Percentiles rank a stretch among this genome's conserved stretches.
Evolutionary conservation across 2,329 filamentous ascomycete genomes (phyloP).

Genomic region (Byssothecium circinans): DNA sequence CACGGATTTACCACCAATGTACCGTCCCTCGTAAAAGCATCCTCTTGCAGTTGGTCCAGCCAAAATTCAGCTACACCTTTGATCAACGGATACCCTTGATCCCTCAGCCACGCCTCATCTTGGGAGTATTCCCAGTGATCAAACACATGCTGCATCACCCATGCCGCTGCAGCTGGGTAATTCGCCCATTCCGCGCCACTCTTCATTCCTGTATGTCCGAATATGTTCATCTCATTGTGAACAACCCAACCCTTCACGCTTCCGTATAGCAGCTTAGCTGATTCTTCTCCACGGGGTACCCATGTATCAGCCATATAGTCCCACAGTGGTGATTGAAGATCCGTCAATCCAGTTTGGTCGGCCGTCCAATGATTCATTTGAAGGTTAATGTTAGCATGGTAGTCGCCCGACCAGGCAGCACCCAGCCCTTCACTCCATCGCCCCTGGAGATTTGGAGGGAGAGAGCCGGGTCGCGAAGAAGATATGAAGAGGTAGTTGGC

Average conservation of each 20-base stretch:
- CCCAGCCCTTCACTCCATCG: constrained; percentile 54
- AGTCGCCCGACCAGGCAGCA: constrained; percentile 58
- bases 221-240: constrained; percentile 62
- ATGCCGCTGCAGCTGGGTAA: constrained; percentile 55
- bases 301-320: constrained; percentile 58
- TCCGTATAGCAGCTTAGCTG: constrained; percentile 57
- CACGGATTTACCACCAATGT: constrained; percentile 61
- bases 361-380: constrained; percentile 65
- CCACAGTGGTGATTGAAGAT: constrained; percentile 53
- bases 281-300: constrained; percentile 57
- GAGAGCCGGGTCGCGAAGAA: constrained; percentile 52
- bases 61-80: constrained; percentile 56
- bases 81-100: constrained; percentile 55
- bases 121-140: constrained; percentile 60
- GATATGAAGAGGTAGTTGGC: constrained; percentile 59
- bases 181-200: constrained; percentile 48
- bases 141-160: constrained; percentile 64
- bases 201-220: constrained; percentile 58
- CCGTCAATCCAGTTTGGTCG: constrained; percentile 55
- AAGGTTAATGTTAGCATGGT: constrained; percentile 62
- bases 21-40: constrained; percentile 54
- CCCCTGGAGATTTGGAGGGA: constrained; percentile 61
- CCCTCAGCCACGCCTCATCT: constrained; percentile 50
- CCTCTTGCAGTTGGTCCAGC: constrained; percentile 56
- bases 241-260: constrained; percentile 59